phyloP scores from a whole-genome alignment of 192 early-diverging fungal genomes.

The Coemansia sp. region DNA sequence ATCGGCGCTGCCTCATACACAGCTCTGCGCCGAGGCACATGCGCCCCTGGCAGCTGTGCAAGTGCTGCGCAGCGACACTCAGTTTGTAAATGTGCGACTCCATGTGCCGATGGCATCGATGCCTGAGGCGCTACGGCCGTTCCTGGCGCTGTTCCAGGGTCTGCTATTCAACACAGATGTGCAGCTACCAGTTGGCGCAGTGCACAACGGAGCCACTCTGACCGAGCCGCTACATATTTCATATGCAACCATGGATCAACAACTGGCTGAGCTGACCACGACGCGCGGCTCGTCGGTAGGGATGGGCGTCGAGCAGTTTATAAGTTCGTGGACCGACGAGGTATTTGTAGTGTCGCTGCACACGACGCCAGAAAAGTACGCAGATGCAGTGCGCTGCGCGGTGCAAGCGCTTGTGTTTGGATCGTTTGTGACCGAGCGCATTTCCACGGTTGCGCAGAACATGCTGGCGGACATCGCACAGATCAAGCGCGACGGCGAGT shows the following conservation, averaged over 20 bases:
- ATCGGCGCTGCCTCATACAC: constrained; percentile 3
- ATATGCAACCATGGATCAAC: constrained; percentile 40
- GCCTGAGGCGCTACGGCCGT: constrained; percentile 63
- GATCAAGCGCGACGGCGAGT: constrained; percentile 64
- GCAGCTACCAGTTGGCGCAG: constrained; percentile 50
- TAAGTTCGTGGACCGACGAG: constrained; percentile 58
- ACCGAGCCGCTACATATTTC: constrained; percentile 12
- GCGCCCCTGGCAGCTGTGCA: constrained; percentile 59
- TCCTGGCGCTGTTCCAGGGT: constrained; percentile 75
- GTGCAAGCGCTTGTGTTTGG: constrained; percentile 63
- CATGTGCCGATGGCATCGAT: constrained; percentile 57
- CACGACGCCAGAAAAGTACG: constrained; percentile 22
- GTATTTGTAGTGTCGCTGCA: constrained; percentile 58
- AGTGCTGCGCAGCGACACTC: constrained; percentile 66
- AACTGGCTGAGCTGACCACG: constrained; percentile 54
- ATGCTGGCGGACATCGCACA: constrained; percentile 64
- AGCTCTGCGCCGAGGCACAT: not conserved
- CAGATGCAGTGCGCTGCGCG: constrained; percentile 51
- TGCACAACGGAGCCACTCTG: constrained; percentile 22
- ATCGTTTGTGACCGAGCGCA: constrained; percentile 67
- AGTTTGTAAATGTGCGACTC: constrained; percentile 63
- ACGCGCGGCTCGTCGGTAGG: constrained; percentile 53
- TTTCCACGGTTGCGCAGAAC: constrained; percentile 70
- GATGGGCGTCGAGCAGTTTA: constrained; percentile 48
- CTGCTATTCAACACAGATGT: constrained; percentile 66